Conservation (phyloP, 139 green algal species). For the Tetradesmus lagerheimii region DNA sequence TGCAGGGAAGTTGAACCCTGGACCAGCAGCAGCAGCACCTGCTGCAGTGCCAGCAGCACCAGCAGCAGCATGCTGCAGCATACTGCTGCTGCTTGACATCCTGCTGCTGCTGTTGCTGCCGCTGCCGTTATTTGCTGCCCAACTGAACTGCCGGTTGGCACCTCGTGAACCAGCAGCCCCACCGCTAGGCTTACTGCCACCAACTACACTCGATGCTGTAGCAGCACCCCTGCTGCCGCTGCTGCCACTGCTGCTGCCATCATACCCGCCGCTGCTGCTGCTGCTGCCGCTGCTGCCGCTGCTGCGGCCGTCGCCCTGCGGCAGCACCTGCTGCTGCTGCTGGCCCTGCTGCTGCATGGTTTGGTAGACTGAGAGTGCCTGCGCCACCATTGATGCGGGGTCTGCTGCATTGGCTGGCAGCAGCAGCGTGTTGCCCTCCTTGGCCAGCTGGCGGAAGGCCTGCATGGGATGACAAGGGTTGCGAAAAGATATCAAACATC, state of each 20-base stretch:
- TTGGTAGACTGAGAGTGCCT: slow-evolving; percentile 80
- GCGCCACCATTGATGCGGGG: slow-evolving; percentile 88
- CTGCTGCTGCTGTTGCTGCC: neutral
- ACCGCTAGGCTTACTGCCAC: neutral
- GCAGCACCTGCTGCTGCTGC: neutral
- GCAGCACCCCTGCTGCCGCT: neutral
- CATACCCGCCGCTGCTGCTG: neutral
- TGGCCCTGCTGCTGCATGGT: slow-evolving; percentile 41
- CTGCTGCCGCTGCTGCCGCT: slow-evolving; percentile 12
- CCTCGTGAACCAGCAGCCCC: neutral
- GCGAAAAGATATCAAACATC: neutral
- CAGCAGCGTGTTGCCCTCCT: slow-evolving; percentile 92
- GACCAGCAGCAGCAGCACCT: slow-evolving; percentile 7
- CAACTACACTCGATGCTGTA: neutral
- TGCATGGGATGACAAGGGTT: slow-evolving; percentile 35
- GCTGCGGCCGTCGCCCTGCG: neutral
- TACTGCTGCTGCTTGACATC: slow-evolving; percentile 5
- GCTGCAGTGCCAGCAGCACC: neutral
- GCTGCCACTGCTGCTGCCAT: neutral
- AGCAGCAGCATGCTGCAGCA: neutral
- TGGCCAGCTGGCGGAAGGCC: slow-evolving; percentile 91
- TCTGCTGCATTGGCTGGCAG: slow-evolving; percentile 82
- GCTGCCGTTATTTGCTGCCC: neutral
- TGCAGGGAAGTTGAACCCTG: neutral
- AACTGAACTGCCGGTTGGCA: neutral